A percentile compares a stretch with the other conserved stretches of the same genome.
Conservation (phyloP, 345 rosid genomes). For the Rhodomyrtus tomentosa region DNA sequence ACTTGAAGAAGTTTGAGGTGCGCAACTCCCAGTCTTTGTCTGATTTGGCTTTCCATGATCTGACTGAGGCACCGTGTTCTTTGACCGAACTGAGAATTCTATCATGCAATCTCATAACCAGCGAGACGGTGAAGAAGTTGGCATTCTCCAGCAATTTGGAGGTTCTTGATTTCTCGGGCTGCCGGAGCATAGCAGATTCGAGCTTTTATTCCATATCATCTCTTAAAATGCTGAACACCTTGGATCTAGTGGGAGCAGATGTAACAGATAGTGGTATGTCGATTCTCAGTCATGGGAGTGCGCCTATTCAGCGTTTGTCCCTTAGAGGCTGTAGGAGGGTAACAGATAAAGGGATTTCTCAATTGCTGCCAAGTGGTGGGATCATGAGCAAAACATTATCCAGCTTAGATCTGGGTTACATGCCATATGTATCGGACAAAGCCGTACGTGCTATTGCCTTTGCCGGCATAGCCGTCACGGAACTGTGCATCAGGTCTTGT, state of each 20-base stretch:
- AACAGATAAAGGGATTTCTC: conserved; percentile 47
- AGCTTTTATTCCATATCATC: conserved; percentile 33
- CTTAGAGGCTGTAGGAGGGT: conserved; percentile 63
- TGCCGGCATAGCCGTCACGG: conserved; percentile 29
- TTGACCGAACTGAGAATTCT: conserved; percentile 47
- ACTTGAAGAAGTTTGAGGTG: conserved; percentile 46
- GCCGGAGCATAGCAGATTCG: conserved; percentile 53
- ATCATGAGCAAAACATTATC: conserved; percentile 29
- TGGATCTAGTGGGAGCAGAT: conserved; percentile 57
- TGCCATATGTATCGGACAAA: conserved; percentile 51
- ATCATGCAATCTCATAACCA: conserved; percentile 47
- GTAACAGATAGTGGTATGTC: conserved; percentile 49
- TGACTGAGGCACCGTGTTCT: conserved; percentile 27
- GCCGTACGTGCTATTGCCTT: conserved; percentile 22
- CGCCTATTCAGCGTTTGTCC: conserved; percentile 33
- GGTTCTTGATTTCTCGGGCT: conserved; percentile 50
- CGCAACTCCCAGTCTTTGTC: conserved; percentile 44
- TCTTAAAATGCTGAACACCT: conserved; percentile 29
- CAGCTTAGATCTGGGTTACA: conserved; percentile 47
- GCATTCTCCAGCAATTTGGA: conserved; percentile 33
- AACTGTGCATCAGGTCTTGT: conserved; percentile 45
- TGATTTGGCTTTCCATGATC: conserved; percentile 59
- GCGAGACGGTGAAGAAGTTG: conserved; percentile 62
- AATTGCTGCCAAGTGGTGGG: conserved; percentile 37
- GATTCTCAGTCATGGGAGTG: conserved; percentile 27